A percentile compares a stretch with the other conserved stretches of the same genome.
These are phyloP conservation scores for Phytophthora quininea DNA, from an alignment of 352 stramenopile species.

Conservation along the genomic window DNA sequence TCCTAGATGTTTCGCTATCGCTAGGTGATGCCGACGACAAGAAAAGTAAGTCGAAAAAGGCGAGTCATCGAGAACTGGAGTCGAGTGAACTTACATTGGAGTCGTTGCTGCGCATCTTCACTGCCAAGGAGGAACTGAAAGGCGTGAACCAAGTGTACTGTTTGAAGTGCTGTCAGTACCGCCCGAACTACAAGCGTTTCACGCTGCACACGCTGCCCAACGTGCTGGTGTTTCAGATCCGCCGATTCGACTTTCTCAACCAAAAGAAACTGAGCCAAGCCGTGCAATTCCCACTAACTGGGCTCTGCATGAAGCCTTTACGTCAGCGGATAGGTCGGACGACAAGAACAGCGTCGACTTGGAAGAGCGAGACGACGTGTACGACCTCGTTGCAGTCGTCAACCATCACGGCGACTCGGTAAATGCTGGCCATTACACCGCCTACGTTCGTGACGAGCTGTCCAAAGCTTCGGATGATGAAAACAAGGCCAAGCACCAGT, in stretches of 20 bases:
- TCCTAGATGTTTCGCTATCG: slow-evolving; percentile 76
- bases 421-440: slow-evolving; percentile 76
- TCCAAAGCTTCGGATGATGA: background rate
- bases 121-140: slow-evolving; percentile 58
- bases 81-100: slow-evolving; percentile 32
- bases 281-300: slow-evolving; percentile 58
- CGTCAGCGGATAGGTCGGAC: slow-evolving; percentile 26
- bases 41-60: background rate
- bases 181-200: slow-evolving; percentile 65
- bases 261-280: slow-evolving; percentile 57
- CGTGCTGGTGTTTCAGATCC: slow-evolving; percentile 78
- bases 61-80: background rate
- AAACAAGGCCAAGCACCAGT: slow-evolving; percentile 27
- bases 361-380: slow-evolving; percentile 43
- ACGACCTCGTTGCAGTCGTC: slow-evolving; percentile 67
- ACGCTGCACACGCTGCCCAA: slow-evolving; percentile 68
- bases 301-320: slow-evolving; percentile 50
- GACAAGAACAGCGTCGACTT: slow-evolving; percentile 15
- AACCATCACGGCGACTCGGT: slow-evolving; percentile 76
- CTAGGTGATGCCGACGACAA: slow-evolving; percentile 29
- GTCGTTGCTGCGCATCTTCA: slow-evolving; percentile 54
- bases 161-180: slow-evolving; percentile 55
- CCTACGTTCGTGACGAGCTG: slow-evolving; percentile 42
- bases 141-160: slow-evolving; percentile 74
- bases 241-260: slow-evolving; percentile 72